Evolutionary conservation across 2,329 filamentous ascomycete genomes (phyloP).

Genomic region (Pseudophaeomoniella oleicola): DNA sequence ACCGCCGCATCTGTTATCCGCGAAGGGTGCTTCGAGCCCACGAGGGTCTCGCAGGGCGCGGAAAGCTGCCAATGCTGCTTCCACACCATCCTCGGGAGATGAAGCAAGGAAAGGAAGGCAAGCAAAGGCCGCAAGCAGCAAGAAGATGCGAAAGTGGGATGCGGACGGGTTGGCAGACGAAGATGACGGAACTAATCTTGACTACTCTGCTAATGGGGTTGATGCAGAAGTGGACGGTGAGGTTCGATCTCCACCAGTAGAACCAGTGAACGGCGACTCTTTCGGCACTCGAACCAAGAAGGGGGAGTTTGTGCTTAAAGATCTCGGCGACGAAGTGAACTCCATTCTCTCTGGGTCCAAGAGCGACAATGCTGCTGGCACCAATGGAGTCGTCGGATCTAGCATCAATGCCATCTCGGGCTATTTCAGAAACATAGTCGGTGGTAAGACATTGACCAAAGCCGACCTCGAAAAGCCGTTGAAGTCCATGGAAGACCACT

Average conservation of each 20-base stretch:
- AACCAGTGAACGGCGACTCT: slow-evolving; percentile 60
- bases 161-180: slow-evolving; percentile 78
- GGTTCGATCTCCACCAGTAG: slow-evolving; percentile 43
- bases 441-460: slow-evolving; percentile 81
- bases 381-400: slow-evolving; percentile 58
- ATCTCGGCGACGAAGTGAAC: slow-evolving; percentile 85
- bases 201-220: slow-evolving; percentile 62
- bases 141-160: slow-evolving; percentile 87
- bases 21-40: slow-evolving; percentile 57
- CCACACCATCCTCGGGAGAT: slow-evolving; percentile 67
- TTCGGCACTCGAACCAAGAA: slow-evolving; percentile 78
- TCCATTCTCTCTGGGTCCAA: slow-evolving; percentile 74
- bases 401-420: slow-evolving; percentile 72
- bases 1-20: slow-evolving; percentile 52
- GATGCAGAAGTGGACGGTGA: slow-evolving; percentile 16
- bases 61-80: slow-evolving; percentile 43
- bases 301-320: slow-evolving; percentile 86
- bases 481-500: slow-evolving; percentile 89
- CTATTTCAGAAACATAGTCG: slow-evolving; percentile 86
- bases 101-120: slow-evolving; percentile 54
- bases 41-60: slow-evolving; percentile 71
- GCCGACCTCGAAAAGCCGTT: slow-evolving; percentile 82
- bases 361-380: slow-evolving; percentile 36
- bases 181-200: slow-evolving; percentile 63
- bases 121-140: slow-evolving; percentile 39